Base-by-base conservation (phyloP, 306 rosid species). In the Hippophae tibetana region DNA sequence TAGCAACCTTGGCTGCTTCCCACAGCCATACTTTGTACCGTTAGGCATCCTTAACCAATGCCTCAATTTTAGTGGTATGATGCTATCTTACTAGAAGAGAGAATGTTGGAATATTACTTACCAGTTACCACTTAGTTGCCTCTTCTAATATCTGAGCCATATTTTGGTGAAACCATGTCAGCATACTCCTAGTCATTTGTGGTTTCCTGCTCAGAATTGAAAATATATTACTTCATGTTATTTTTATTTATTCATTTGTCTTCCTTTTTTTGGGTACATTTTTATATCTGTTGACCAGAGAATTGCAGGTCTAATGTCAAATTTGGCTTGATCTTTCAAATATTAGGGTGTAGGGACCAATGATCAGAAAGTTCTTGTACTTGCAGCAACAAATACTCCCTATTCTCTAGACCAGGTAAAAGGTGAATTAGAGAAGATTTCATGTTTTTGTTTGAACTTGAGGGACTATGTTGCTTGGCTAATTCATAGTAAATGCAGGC, bases 361-460 rank as follows among this genome's bases (percentile, higher is more conserved):
- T 76, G 99, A 93, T 62, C 81, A 93, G 72, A 93, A 93, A 72
- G 99, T 93, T 80, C 99, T 93, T 10, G 97, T 93, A 78, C 99
- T 93, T 66, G 99, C 99, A 43, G 99, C 99, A 44, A 93, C 99
- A 46, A 93, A 93, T 77, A 93, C 99, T 47, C 99, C 99, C 9
- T 93, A 93, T 64, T 90, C 99, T 60, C 78, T 93, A 50, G 99
- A 93, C 68, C 99, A 93, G 97, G 99, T 84, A 76, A 78, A 72
- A 31, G 14, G 43, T 4, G 57, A 56, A 73, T 26, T 9, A 58
- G 42, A 52, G 63, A 59, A 57, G 60, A 47, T 66, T 55, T 47
- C 13, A 8, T 44, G 38, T 13, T 27, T 57, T 75, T 53, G 53
- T 60, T 18, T 55, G 52, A 42, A 57, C 47, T 42, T 52, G 38